phyloP scores from a whole-genome alignment of 2,329 filamentous ascomycete genomes.

The Monilinia fructigena region DNA sequence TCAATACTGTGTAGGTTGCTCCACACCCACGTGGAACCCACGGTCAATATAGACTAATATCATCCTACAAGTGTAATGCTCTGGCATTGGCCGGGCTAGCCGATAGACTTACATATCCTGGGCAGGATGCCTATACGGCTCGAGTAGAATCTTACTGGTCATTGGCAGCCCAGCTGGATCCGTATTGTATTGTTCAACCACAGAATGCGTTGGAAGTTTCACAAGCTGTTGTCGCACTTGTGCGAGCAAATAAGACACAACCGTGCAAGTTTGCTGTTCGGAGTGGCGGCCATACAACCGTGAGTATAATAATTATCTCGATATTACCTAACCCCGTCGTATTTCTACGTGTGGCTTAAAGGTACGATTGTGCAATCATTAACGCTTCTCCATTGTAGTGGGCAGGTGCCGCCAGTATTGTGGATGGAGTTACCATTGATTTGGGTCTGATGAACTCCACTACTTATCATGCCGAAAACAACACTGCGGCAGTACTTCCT shows the following conservation, averaged over 20 bases:
- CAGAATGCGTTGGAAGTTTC: slow-evolving; percentile 2
- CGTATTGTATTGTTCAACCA: background rate
- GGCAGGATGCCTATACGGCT: slow-evolving; percentile 1
- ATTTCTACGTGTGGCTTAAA: background rate
- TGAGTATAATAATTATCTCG: background rate
- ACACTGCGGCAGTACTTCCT: slow-evolving; percentile 40
- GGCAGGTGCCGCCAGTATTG: slow-evolving; percentile 51
- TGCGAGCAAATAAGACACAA: slow-evolving; percentile 1
- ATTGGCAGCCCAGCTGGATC: slow-evolving; percentile 1
- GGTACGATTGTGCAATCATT: background rate
- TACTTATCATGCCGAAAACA: slow-evolving; percentile 37
- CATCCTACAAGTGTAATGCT: background rate
- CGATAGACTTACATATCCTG: slow-evolving; percentile 9
- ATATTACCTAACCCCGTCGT: background rate
- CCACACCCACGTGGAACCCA: background rate
- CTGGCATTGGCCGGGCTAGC: background rate
- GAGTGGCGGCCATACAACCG: slow-evolving; percentile 31
- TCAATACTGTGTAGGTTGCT: background rate
- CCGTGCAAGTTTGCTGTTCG: slow-evolving; percentile 33
- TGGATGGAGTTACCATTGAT: slow-evolving; percentile 51
- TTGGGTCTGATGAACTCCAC: slow-evolving; percentile 40
- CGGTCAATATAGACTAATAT: background rate
- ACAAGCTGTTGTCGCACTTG: background rate
- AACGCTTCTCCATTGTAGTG: slow-evolving; percentile 14
- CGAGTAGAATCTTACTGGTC: slow-evolving; percentile 5